A percentile compares a stretch with the other conserved stretches of the same genome.
Conservation (phyloP, 1,139 yeast species). For the Zygosaccharomyces pseudobailii region DNA sequence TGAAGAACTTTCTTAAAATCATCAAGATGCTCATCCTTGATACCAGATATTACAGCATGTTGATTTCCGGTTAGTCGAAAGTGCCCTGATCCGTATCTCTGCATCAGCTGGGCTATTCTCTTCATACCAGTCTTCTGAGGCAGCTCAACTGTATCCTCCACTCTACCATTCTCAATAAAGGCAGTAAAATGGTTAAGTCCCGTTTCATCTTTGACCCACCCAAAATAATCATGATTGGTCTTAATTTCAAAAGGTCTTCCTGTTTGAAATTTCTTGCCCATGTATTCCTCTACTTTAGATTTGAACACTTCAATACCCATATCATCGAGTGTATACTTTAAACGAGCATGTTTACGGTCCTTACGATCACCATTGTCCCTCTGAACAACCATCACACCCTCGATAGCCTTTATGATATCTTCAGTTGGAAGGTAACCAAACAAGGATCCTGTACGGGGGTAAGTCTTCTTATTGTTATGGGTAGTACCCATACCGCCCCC, state of each 20-base stretch:
- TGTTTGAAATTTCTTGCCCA: conserved; percentile 70
- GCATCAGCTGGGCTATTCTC: conserved; percentile 67
- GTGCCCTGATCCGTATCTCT: conserved; percentile 56
- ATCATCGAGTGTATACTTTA: conserved; percentile 94
- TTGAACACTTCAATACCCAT: conserved; percentile 81
- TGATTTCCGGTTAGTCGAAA: conserved; percentile 96
- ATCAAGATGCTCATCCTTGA: conserved; percentile 63
- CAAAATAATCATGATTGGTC: conserved; percentile 86
- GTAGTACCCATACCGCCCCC: conserved; percentile 99
- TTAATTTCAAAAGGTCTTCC: conserved; percentile 71
- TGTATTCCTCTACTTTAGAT: conserved; percentile 72
- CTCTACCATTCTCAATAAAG: conserved; percentile 94
- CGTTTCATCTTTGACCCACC: conserved; percentile 88
- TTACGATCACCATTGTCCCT: conserved; percentile 94
- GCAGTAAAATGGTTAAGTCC: conserved; percentile 89
- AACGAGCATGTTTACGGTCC: conserved; percentile 96
- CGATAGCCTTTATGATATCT: conserved; percentile 73
- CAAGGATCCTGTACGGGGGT: conserved; percentile 88
- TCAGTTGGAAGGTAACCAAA: conserved; percentile 72
- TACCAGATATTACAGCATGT: conserved; percentile 73
- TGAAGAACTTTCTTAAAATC: conserved; percentile 59
- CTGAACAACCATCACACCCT: conserved; percentile 89
- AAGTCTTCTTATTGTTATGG: conserved; percentile 93
- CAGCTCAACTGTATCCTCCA: conserved; percentile 84
- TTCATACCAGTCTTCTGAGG: conserved; percentile 87